Conservation (phyloP, 179 eudicot species). For the Carnegiea gigantea region DNA sequence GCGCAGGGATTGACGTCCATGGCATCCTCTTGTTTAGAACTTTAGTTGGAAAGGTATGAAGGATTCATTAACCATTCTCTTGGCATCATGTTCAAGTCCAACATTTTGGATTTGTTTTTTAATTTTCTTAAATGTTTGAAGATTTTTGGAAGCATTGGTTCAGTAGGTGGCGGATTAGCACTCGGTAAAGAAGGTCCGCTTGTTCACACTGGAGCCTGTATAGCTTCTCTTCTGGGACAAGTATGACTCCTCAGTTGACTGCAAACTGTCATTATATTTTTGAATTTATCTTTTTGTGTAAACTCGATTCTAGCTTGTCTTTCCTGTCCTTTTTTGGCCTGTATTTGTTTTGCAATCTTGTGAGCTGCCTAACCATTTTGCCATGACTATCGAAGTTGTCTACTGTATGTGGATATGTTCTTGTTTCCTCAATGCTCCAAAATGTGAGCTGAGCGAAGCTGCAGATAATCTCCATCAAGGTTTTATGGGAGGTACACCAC, state of each 20-base stretch:
- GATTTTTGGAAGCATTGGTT: constrained; percentile 98
- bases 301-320: background rate
- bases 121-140: constrained; percentile 20
- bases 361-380: background rate
- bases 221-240: constrained; percentile 97
- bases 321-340: background rate
- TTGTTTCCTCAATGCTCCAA: background rate
- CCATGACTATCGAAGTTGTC: background rate
- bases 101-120: background rate
- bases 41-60: constrained; percentile 81
- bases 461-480: background rate
- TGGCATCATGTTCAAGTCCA: background rate
- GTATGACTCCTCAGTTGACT: constrained; percentile 36
- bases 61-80: background rate
- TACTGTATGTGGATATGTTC: too few relatives aligned
- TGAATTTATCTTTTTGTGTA: background rate
- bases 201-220: constrained; percentile 98
- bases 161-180: constrained; percentile 98
- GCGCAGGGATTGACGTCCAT: constrained; percentile 85
- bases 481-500: background rate
- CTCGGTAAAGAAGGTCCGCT: constrained; percentile 99
- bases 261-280: background rate
- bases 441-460: background rate
- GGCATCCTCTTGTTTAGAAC: constrained; percentile 96
- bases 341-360: background rate